Conservation (phyloP, 495 filamentous ascomycete genomes). For the Daldinia decipiens region DNA sequence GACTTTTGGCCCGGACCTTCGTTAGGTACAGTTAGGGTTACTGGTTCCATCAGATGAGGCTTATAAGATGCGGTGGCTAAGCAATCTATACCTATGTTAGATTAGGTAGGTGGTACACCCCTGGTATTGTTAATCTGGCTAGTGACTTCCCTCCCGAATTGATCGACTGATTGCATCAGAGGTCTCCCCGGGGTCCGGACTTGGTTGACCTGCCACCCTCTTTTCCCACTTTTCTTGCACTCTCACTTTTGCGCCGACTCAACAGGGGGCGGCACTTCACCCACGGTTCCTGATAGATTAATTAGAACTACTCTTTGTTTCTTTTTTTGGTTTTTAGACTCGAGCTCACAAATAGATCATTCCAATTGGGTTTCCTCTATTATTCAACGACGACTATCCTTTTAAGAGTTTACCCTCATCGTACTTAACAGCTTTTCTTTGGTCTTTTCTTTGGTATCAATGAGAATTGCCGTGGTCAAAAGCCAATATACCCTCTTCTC, state of each 20-base stretch:
- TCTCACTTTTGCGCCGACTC: conserved; percentile 37
- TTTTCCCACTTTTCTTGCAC: conserved; percentile 44
- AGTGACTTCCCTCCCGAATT: conserved; percentile 26
- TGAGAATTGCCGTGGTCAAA: conserved; percentile 38
- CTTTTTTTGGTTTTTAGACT: conserved; percentile 14
- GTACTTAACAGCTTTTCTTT: conserved; percentile 39
- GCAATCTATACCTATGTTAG: conserved; percentile 1
- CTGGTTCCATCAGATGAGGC: conserved; percentile 8
- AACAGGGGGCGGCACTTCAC: conserved; percentile 25
- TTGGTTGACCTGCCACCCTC: conserved; percentile 51
- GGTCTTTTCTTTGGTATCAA: conserved; percentile 32
- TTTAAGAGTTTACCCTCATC: conserved; percentile 40
- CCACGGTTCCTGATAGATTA: conserved; percentile 20
- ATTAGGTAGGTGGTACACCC: neutral
- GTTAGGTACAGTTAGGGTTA: no score
- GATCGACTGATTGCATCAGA: conserved; percentile 43
- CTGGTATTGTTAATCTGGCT: conserved; percentile 3
- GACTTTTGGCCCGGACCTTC: no score
- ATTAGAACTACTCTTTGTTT: conserved; percentile 24
- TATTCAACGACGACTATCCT: conserved; percentile 17
- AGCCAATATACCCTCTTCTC: conserved; percentile 27
- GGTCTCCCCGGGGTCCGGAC: neutral
- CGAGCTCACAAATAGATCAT: conserved; percentile 20
- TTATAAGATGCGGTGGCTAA: conserved; percentile 31
- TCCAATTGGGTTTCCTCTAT: conserved; percentile 37